phyloP scores from a whole-genome alignment of 108 stramenopile genomes.

The Stephanodiscus minutulus region DNA sequence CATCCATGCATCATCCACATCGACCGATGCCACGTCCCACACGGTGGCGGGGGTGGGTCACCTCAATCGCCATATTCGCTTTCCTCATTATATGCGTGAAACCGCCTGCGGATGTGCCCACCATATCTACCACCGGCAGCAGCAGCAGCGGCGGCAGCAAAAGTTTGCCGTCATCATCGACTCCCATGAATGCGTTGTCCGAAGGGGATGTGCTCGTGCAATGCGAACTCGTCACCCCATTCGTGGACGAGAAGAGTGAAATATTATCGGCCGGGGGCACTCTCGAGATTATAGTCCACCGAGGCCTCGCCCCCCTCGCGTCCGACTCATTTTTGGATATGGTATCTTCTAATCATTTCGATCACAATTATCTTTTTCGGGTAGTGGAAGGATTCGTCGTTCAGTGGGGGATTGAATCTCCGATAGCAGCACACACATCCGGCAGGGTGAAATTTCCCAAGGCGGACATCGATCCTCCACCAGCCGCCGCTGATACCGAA shows the following conservation, averaged over 20 bases:
- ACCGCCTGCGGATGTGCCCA: neutral
- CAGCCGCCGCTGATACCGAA: neutral
- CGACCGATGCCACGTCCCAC: neutral
- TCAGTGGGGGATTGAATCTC: constrained; percentile 44
- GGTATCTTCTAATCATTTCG: constrained; percentile 33
- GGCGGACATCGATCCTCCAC: constrained; percentile 33
- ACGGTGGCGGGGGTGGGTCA: constrained; percentile 21
- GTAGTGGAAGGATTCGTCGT: constrained; percentile 43
- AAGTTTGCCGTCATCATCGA: neutral
- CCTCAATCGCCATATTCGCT: constrained; percentile 14
- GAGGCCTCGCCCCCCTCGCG: constrained; percentile 34
- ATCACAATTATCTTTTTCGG: constrained; percentile 42
- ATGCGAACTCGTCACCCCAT: constrained; percentile 33
- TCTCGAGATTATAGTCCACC: constrained; percentile 31
- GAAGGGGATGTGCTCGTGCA: constrained; percentile 31
- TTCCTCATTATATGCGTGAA: constrained; percentile 10
- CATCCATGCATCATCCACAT: neutral
- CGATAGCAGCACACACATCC: neutral
- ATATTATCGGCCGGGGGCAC: constrained; percentile 26
- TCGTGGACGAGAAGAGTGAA: constrained; percentile 15
- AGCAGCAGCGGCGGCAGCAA: too few species aligned
- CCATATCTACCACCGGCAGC: neutral
- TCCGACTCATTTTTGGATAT: constrained; percentile 40
- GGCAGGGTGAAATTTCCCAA: constrained; percentile 21
- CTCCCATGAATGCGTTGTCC: neutral